Evolutionary conservation across 305 asterid genomes (phyloP).

Genomic region (Fraxinus baroniana): DNA sequence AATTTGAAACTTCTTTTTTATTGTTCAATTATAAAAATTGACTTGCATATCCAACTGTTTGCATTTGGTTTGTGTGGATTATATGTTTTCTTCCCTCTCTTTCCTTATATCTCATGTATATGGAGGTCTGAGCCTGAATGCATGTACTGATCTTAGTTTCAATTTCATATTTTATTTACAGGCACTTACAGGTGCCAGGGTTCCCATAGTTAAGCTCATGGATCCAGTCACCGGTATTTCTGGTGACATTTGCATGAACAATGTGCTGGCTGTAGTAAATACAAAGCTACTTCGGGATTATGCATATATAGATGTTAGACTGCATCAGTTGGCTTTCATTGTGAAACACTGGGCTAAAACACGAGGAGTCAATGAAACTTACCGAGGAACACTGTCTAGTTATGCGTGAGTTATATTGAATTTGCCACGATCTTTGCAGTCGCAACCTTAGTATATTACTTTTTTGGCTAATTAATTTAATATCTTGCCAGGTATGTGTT

Average conservation of each 20-base stretch:
- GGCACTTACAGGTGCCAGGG: conserved; percentile 97
- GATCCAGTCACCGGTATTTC: conserved; percentile 90
- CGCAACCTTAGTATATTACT: conserved; percentile 9
- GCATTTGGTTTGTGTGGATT: neutral
- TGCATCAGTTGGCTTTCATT: conserved; percentile 84
- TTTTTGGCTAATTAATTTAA: conserved; percentile 16
- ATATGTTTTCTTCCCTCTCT: neutral
- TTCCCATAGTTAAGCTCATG: conserved; percentile 95
- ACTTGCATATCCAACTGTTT: neutral
- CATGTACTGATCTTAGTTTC: neutral
- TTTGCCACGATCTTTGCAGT: neutral
- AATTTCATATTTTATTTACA: conserved; percentile 34
- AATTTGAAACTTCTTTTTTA: neutral
- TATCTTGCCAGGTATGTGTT: conserved; percentile 76
- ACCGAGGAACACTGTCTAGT: conserved; percentile 93
- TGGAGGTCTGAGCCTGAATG: neutral
- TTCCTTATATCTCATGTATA: neutral
- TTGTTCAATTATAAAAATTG: neutral
- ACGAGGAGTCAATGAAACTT: conserved; percentile 85
- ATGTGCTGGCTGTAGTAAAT: conserved; percentile 83
- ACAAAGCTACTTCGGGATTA: conserved; percentile 89
- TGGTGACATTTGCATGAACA: conserved; percentile 89
- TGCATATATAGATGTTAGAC: conserved; percentile 73
- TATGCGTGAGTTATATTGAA: conserved; percentile 72
- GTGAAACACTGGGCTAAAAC: conserved; percentile 98